Base-by-base conservation (phyloP, 768 basidiomycete species). In the Xerocomellus chrysenteron region DNA sequence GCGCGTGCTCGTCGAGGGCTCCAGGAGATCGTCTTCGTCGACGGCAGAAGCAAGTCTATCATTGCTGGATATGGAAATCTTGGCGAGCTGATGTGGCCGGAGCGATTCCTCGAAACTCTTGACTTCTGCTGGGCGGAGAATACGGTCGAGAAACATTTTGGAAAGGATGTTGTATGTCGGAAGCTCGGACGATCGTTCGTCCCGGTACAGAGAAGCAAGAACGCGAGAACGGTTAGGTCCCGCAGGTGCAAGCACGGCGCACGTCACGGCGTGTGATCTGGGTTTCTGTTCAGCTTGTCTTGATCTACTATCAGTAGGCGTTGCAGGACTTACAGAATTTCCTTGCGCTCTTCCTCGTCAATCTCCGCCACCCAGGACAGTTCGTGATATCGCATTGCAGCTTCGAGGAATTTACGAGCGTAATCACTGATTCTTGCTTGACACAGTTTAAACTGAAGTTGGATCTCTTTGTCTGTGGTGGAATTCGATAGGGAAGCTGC, bases 71-170 rank as follows among this genome's bases (percentile, higher is more conserved):
- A 93, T 86, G 26, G 88, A 81, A 46, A 96, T 86, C 69, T 86
- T 88, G n/a, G 97, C 97, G 28, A 97, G 82, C 70, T 99, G 97
- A 75, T 99, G 97, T 16, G 89, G 84, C 63, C 90, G 89, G 50
- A 99, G 83, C 3, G 86, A 88, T 43, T 79, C 80, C 70, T 95
- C 92, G 68, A 99, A 99, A 47, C 87, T 87, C 68, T 90, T 86
- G 53, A 98, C 83, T 75, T 99, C 96, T 44, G 83, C 78, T 2
- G 94, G 81, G 43, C 94, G 89, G 48, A 99, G 83, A 68, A 99
- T 98, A 62, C 94, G 94, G 68, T 98, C 97, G 59, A 98, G 86
- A 75, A 97, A 94, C 96, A 98, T 98, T 71, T 98, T 98, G 37
- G 90, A 87, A 26, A 99, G 84, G 70, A 99, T 94, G 67, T 91